Base-by-base conservation (phyloP, 768 basidiomycete genomes). In the Auriscalpium microsporum region DNA sequence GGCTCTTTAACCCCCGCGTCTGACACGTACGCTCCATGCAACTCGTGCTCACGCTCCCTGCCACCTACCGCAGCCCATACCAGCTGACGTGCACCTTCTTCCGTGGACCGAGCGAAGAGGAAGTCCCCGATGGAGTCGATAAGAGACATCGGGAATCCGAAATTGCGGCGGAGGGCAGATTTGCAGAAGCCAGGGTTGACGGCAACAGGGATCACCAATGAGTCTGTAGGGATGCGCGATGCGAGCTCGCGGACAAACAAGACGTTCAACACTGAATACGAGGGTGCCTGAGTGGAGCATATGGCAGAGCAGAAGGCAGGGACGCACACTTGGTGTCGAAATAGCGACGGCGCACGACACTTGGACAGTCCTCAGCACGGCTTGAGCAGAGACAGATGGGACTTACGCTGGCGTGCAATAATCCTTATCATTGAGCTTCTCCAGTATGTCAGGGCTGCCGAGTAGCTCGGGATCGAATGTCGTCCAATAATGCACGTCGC, bases 401-500 rank as follows among this genome's bases (percentile, higher is more conserved):
- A 33, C 40, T 28, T 34, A 52, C 51, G 17, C n/a, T 8, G 40
- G 11, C 10, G 16, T 13, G n/a, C 45, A 45, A 21, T 54, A 47
- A 8, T n/a, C 33, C 36, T 35, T 17, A 28, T 54, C 53, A 11
- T 54, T 54, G 10, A 35, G 17, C n/a, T 45, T 54, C 7, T 54
- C 45, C 16, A 54, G 45, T 8, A 54, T 45, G 28, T 47, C 45
- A 3, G 53, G 53, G 37, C 45, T 46, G 21, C 13, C 33, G 8
- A 45, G 28, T 9, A 46, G 28, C 45, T 36, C 53, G 4, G 42
- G n/a, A 16, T 10, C 35, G 11, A 47, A 14, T 13, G 11, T 17
- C 8, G 35, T 16, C 53, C 53, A 54, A 35, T n/a, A 54, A 54
- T 79, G 78, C 1, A 69, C 55, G 21, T 71, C 78, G 54, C 78